Evolutionary conservation across 2,329 filamentous ascomycete species (phyloP).

Genomic region (Aspergillus pseudoterreus): DNA sequence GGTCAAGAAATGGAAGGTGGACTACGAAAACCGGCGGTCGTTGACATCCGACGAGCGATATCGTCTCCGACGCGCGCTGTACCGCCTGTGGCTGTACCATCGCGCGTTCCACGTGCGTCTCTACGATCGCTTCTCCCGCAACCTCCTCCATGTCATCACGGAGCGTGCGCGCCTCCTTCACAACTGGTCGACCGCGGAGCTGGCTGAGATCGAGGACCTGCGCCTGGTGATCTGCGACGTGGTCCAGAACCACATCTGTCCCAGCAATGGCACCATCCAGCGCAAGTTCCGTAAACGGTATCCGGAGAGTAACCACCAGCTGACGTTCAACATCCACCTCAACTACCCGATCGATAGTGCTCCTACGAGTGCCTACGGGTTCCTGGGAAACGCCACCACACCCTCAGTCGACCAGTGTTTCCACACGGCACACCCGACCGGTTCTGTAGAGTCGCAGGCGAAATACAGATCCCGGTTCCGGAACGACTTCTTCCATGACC

Average conservation of each 20-base stretch:
- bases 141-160: slow-evolving; percentile 42
- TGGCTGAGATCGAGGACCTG: slow-evolving; percentile 59
- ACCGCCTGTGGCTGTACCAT: slow-evolving; percentile 59
- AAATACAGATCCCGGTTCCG: slow-evolving; percentile 47
- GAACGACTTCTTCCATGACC: slow-evolving; percentile 48
- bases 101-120: slow-evolving; percentile 55
- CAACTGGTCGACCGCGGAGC: slow-evolving; percentile 54
- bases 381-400: not conserved
- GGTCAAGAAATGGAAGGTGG: slow-evolving; percentile 59
- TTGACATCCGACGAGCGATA: slow-evolving; percentile 49
- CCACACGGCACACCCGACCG: slow-evolving; percentile 20
- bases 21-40: slow-evolving; percentile 54
- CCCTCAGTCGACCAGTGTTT: slow-evolving; percentile 17
- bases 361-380: slow-evolving; percentile 6
- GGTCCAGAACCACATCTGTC: slow-evolving; percentile 57
- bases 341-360: slow-evolving; percentile 40
- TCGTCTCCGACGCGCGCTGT: slow-evolving; percentile 54
- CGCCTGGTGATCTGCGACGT: slow-evolving; percentile 54
- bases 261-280: slow-evolving; percentile 58
- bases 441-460: slow-evolving; percentile 20
- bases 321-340: slow-evolving; percentile 52
- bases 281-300: slow-evolving; percentile 57
- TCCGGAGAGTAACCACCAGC: slow-evolving; percentile 47
- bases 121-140: slow-evolving; percentile 50
- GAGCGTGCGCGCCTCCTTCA: slow-evolving; percentile 56